A percentile compares a stretch with the other conserved stretches of the same genome.
phyloP scores from a whole-genome alignment of 257 asterid genomes.

The Salvia splendens region DNA sequence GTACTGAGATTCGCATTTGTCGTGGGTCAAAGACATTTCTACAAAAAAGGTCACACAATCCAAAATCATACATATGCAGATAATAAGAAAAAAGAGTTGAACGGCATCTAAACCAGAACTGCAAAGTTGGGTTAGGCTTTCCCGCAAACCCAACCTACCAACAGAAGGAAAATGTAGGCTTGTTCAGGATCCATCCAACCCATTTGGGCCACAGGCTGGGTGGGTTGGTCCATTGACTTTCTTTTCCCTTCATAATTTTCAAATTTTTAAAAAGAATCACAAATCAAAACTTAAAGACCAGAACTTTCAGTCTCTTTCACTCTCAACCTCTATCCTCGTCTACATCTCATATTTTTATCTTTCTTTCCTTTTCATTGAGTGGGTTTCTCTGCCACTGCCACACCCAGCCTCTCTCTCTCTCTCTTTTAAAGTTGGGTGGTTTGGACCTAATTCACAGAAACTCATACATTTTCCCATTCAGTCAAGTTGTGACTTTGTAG shows the following conservation, averaged over 20 bases:
- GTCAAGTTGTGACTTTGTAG: background rate
- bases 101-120: background rate
- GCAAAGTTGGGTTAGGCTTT: background rate
- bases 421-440: background rate
- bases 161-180: background rate
- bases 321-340: conserved; percentile 7
- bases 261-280: background rate
- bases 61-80: conserved; percentile 21
- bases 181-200: background rate
- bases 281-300: background rate
- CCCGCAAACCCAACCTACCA: background rate
- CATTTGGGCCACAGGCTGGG: background rate
- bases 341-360: background rate
- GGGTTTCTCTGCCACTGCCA: too few species aligned
- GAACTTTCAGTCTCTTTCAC: background rate
- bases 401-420: background rate
- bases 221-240: background rate
- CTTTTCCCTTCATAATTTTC: background rate
- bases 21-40: conserved; percentile 99
- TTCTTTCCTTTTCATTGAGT: background rate
- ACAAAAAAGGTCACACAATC: conserved; percentile 36
- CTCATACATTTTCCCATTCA: background rate
- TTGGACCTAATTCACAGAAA: background rate
- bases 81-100: conserved; percentile 6
- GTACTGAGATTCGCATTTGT: conserved; percentile 93